A percentile compares a stretch with the other conserved stretches of the same genome.
These are phyloP conservation scores for Teratosphaeria epicoccoides DNA, from an alignment of 2,329 filamentous ascomycete species.

Conservation along the genomic window DNA sequence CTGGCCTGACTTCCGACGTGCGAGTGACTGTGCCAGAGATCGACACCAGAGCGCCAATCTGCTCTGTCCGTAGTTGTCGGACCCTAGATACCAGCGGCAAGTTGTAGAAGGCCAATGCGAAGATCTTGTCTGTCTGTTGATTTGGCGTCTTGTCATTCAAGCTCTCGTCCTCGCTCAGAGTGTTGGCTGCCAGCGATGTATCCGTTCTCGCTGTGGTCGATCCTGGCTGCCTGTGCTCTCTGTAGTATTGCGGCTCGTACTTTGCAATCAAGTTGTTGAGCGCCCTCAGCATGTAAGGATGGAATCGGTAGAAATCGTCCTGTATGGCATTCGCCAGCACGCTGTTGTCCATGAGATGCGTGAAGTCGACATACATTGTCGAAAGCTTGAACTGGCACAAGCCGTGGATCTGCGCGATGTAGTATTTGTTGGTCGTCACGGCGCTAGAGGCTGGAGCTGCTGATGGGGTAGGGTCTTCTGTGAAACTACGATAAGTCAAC, in stretches of 20 bases:
- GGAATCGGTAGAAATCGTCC: slow-evolving; percentile 86
- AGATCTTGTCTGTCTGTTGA: slow-evolving; percentile 94
- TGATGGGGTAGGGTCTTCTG: slow-evolving; percentile 57
- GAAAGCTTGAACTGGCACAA: slow-evolving; percentile 66
- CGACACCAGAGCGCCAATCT: slow-evolving; percentile 86
- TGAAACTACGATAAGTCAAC: slow-evolving; percentile 38
- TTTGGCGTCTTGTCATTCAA: slow-evolving; percentile 67
- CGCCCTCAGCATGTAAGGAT: slow-evolving; percentile 79
- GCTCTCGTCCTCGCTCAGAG: slow-evolving; percentile 48
- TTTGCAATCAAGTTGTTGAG: slow-evolving; percentile 90
- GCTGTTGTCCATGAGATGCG: slow-evolving; percentile 67
- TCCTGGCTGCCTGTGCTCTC: slow-evolving; percentile 78
- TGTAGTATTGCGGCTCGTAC: slow-evolving; percentile 88
- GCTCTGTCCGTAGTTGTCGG: slow-evolving; percentile 72
- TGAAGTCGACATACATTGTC: slow-evolving; percentile 78
- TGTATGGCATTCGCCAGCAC: slow-evolving; percentile 77
- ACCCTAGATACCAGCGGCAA: slow-evolving; percentile 77
- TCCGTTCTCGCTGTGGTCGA: slow-evolving; percentile 56
- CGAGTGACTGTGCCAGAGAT: slow-evolving; percentile 95
- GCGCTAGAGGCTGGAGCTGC: slow-evolving; percentile 58
- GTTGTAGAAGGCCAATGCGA: slow-evolving; percentile 88
- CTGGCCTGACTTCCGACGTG: slow-evolving; percentile 92
- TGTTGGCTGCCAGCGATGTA: slow-evolving; percentile 48
- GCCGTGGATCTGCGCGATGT: slow-evolving; percentile 71
- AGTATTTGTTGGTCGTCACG: slow-evolving; percentile 69